Evolutionary conservation across 225 moss, liverwort and hornwort genomes (phyloP), one percentile per base, ranked within the genome.

Genomic region (Pleurozium schreberi): DNA sequence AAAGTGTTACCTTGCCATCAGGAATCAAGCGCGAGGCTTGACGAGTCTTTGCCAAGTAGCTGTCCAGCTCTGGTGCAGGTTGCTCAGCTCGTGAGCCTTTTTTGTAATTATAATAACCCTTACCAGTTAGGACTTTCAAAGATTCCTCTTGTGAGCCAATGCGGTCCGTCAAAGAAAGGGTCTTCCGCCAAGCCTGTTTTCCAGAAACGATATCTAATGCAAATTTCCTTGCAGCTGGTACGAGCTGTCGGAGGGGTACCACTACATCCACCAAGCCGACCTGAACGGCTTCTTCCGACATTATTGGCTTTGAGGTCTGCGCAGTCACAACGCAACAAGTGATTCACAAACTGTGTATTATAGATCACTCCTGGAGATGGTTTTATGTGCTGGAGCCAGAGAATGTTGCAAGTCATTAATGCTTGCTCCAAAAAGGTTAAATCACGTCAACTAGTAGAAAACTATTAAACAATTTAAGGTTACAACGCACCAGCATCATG

Each of bases 401-500:
- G 43, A 80, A 60, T 43, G 60, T 49, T 87, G 45, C 33, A 61
- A 67, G 45, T 75, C 53, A 63, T 75, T 27, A 38, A 60, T 68
- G 66, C 87, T 60, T 59, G 40, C 60, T 59, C 33, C 36, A 81
- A 59, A 16, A n/a, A 85, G n/a, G 34, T 52, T 55, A 40, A 31
- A 81, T 43, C 50, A 69, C 12, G 55, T 85, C 87, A 85, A 87
- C 47, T 23, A 65, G 50, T 65, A 38, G 55, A 86, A n/a, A 59
- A 14, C 15, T 45, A 19, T 73, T 80, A 75, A 57, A 53, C 19
- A 16, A 21, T 62, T 25, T 10, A 21, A 81, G 34, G 34, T 66
- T 64, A 82, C 23, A 63, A 70, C 10, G 69, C 82, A 98, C 98
- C 96, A 98, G 91, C 98, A 98, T 95, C 98, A 98, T 98, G 45